These are phyloP conservation scores for Penicillium goetzii DNA, from an alignment of 495 filamentous ascomycete species.

Conservation along the genomic window DNA sequence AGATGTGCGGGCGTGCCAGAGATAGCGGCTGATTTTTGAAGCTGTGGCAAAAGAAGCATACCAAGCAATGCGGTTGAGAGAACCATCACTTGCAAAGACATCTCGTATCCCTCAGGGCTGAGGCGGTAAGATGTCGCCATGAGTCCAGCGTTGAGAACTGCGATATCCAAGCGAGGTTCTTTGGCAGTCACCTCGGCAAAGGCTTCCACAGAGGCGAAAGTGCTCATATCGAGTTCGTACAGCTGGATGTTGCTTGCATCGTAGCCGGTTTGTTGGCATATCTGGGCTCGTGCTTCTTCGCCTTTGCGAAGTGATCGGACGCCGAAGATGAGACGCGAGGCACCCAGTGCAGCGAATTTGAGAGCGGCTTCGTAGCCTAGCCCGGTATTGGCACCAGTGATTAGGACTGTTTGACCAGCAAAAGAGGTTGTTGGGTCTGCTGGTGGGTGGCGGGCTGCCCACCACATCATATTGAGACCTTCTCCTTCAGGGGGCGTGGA, in stretches of 20 bases:
- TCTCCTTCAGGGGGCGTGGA: conserved; percentile 9
- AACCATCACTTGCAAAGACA: neutral
- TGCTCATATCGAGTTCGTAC: neutral
- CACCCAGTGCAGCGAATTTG: conserved; percentile 13
- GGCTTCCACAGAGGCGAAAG: neutral
- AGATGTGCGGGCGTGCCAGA: neutral
- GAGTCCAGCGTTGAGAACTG: neutral
- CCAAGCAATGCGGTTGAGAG: neutral
- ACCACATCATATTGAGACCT: conserved; percentile 8
- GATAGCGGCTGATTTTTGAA: neutral
- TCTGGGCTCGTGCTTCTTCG: neutral
- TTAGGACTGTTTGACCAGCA: conserved; percentile 23
- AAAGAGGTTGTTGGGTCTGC: conserved; percentile 22
- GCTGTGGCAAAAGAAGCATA: neutral
- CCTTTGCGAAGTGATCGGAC: neutral
- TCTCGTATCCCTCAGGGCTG: conserved; percentile 1
- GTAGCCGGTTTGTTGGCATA: conserved; percentile 3
- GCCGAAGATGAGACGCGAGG: neutral
- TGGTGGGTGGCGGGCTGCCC: conserved; percentile 19
- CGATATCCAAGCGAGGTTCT: neutral
- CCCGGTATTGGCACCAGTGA: conserved; percentile 31
- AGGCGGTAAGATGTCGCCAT: neutral
- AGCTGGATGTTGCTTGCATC: neutral
- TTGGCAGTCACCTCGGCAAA: neutral
- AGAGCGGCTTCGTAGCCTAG: conserved; percentile 27